These are phyloP conservation scores for Amylocystis lapponica DNA, from an alignment of 768 basidiomycete genomes.

Conservation along the genomic window DNA sequence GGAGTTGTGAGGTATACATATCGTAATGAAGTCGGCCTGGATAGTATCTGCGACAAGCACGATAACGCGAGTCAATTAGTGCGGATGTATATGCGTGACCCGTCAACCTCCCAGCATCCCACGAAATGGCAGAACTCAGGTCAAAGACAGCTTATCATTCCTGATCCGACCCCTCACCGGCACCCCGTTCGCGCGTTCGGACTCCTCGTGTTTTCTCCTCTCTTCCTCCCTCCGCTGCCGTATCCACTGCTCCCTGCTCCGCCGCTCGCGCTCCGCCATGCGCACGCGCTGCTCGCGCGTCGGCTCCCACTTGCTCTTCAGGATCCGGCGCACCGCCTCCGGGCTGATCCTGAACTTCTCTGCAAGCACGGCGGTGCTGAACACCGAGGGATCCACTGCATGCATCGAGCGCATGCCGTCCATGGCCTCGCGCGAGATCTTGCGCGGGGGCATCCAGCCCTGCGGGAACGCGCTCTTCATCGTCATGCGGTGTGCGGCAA, in stretches of 20 bases:
- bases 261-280: constrained; percentile 25
- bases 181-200: not conserved
- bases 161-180: not conserved
- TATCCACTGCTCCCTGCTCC: constrained; percentile 16
- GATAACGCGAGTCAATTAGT: no score
- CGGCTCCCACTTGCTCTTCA: constrained; percentile 40
- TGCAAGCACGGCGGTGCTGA: constrained; percentile 37
- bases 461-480: constrained; percentile 30
- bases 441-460: constrained; percentile 48
- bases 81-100: no score
- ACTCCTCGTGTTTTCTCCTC: constrained; percentile 5
- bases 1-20: no score
- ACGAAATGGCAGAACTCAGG: no score
- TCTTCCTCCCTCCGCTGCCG: constrained; percentile 13
- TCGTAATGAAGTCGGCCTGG: no score
- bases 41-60: no score
- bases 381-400: constrained; percentile 34
- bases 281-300: constrained; percentile 24
- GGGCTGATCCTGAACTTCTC: constrained; percentile 43
- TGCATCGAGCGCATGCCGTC: constrained; percentile 41
- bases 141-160: not conserved
- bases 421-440: constrained; percentile 49
- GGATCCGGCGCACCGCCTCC: constrained; percentile 47
- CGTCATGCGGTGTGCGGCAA: constrained; percentile 24
- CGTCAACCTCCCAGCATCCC: no score